Conservation (phyloP, 2,329 filamentous ascomycete species). For the Harringtonia aguacate region DNA sequence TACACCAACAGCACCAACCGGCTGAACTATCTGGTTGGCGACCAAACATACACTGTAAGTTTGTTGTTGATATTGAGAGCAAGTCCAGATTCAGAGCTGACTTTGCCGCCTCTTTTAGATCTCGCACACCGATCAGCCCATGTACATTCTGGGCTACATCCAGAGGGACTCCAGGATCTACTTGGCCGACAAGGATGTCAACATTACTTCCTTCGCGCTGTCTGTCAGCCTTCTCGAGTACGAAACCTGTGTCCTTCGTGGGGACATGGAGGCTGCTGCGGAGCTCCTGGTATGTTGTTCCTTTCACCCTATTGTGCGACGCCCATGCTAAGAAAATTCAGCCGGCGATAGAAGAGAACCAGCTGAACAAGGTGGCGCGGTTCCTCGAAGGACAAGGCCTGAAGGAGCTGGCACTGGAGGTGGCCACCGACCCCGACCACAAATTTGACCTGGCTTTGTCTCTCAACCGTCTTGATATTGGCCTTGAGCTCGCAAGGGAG, state of each 20-base stretch:
- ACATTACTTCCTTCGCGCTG: constrained; percentile 78
- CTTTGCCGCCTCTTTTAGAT: constrained; percentile 4
- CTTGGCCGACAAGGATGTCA: constrained; percentile 90
- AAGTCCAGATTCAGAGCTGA: too few species aligned
- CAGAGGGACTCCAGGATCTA: constrained; percentile 93
- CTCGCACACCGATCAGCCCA: constrained; percentile 88
- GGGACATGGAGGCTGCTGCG: constrained; percentile 82
- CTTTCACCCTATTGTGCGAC: not conserved
- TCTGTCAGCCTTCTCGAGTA: constrained; percentile 93
- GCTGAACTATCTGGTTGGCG: constrained; percentile 93
- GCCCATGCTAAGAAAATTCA: not conserved
- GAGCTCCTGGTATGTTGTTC: constrained; percentile 52
- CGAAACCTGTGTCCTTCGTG: constrained; percentile 88
- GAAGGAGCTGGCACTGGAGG: constrained; percentile 89
- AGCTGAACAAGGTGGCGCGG: constrained; percentile 95
- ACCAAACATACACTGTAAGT: constrained; percentile 89
- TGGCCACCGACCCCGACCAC: constrained; percentile 90
- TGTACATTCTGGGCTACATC: constrained; percentile 93
- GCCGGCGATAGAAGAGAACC: constrained; percentile 73
- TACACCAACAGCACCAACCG: constrained; percentile 97
- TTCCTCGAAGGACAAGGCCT: constrained; percentile 80
- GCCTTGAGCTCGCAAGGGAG: constrained; percentile 70
- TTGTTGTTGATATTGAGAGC: not conserved
- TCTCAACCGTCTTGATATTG: constrained; percentile 74
- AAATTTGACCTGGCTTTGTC: constrained; percentile 87